Evolutionary conservation across 1,284 basidiomycete species (phyloP), one percentile per base, ranked within the genome.

Genomic region (Malassezia vespertilionis): DNA sequence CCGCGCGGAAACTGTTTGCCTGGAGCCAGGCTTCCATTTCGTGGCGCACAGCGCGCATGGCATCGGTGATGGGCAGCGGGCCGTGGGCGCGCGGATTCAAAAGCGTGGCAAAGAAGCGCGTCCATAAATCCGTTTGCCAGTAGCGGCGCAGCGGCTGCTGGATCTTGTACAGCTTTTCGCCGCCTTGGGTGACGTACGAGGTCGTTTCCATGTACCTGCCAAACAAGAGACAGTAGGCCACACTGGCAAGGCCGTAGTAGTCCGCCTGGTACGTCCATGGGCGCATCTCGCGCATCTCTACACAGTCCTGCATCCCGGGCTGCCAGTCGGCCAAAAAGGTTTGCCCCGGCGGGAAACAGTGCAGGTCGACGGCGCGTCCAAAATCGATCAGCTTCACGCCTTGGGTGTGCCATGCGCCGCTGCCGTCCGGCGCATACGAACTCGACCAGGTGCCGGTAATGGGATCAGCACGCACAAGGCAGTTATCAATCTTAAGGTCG

Each of bases 401-500:
- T 70, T 93, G 90, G 69, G 75, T 73, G 33, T 74, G 71, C 93
- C 93, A 97, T 1, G 90, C 90, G 26, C 79, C 77, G 5, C 76
- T 77, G 14, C 91, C 90, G 0, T 76, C 74, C 2, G 82, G 78
- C 36, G 81, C 76, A 73, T 96, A 97, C 18, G 76, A 72, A 43
- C 78, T 74, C 2, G 80, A 78, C 84, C 91, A 90, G 0, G 76
- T 72, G 2, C 80, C 81, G 14, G 80, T 81, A 0, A 83, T 81
- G 40, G 86, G 82, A 10, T 88, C 84, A 22, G 97, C 76, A 4
- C 93, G 81, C 7, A 97, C 75, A 11, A 99, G 78, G 69, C 90
- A 95, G 73, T 99, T 99, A 75, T 99, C 93, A 68, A 96, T 95
- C 77, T 99, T 99, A 60, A 99, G 77, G 74, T 99, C 93, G 33